Conservation (phyloP, 345 rosid species). For the Carallia brachiata region DNA sequence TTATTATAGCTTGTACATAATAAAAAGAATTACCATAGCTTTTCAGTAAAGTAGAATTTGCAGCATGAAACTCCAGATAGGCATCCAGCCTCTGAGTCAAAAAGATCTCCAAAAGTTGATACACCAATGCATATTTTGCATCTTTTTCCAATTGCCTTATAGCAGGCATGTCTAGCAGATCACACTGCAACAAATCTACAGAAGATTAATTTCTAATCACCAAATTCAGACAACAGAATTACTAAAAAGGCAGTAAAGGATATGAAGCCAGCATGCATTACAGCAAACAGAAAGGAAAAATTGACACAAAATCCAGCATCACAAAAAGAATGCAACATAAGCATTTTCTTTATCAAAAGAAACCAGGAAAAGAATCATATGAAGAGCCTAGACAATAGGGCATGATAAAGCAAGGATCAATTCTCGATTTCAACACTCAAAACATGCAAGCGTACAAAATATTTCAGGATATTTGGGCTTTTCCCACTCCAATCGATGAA, state of each 20-base stretch:
- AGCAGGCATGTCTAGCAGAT: slow-evolving; percentile 88
- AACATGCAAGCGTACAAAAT: no score
- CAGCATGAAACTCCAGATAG: slow-evolving; percentile 72
- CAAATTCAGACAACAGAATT: background rate
- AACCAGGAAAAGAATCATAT: no score
- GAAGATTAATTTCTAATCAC: slow-evolving; percentile 6
- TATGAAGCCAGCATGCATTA: background rate
- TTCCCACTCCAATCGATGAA: background rate
- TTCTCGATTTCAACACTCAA: no score
- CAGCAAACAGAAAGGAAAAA: slow-evolving; percentile 3
- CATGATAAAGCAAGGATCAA: no score
- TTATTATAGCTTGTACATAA: background rate
- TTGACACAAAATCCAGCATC: background rate
- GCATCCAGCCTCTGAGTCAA: slow-evolving; percentile 75
- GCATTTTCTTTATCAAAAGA: no score
- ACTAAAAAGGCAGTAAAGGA: background rate
- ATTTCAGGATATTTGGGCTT: background rate
- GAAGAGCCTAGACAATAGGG: no score
- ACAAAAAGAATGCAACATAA: background rate
- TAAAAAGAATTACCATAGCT: slow-evolving; percentile 52
- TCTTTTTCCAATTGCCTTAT: slow-evolving; percentile 81
- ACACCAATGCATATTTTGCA: slow-evolving; percentile 59
- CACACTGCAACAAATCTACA: slow-evolving; percentile 61
- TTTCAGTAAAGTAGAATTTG: slow-evolving; percentile 65
- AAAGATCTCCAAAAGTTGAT: slow-evolving; percentile 83